Evolutionary conservation across 1,139 yeast genomes (phyloP).

Genomic region (Casaregolazyma lundiana): DNA sequence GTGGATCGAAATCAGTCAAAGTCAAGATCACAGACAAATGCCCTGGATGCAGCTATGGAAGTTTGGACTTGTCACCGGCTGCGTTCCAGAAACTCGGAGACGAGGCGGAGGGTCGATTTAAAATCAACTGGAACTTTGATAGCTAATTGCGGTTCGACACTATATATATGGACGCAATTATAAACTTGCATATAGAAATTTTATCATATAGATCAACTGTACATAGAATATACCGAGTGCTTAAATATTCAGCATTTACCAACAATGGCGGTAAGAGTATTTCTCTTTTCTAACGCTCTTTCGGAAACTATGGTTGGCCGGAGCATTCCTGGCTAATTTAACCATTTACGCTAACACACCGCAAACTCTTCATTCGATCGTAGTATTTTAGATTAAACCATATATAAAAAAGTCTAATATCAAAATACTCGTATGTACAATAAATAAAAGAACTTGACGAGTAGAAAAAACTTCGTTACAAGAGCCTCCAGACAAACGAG

Average conservation of each 20-base stretch:
- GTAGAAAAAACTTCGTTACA: neutral
- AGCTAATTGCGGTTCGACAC: neutral
- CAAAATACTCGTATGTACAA: neutral
- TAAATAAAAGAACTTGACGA: neutral
- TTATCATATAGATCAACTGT: neutral
- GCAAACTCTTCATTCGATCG: neutral
- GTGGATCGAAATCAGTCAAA: constrained; percentile 42
- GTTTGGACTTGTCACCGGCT: constrained; percentile 50
- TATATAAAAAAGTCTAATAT: neutral
- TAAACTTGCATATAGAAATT: neutral
- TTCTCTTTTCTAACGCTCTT: neutral
- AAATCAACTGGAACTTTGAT: constrained; percentile 50
- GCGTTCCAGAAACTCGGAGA: constrained; percentile 49
- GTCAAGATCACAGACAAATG: constrained; percentile 55
- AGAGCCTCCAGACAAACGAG: neutral
- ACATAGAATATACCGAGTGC: neutral
- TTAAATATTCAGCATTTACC: too few species aligned
- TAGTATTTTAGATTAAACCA: neutral
- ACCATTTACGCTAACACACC: too few species aligned
- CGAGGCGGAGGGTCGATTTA: constrained; percentile 43
- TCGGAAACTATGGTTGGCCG: too few species aligned
- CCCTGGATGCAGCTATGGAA: constrained; percentile 45
- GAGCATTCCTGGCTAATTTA: too few species aligned
- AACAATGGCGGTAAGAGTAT: too few species aligned
- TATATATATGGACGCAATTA: neutral